Base-by-base conservation (phyloP, 441 rosid species). In the Pelargonium fulgidum region DNA sequence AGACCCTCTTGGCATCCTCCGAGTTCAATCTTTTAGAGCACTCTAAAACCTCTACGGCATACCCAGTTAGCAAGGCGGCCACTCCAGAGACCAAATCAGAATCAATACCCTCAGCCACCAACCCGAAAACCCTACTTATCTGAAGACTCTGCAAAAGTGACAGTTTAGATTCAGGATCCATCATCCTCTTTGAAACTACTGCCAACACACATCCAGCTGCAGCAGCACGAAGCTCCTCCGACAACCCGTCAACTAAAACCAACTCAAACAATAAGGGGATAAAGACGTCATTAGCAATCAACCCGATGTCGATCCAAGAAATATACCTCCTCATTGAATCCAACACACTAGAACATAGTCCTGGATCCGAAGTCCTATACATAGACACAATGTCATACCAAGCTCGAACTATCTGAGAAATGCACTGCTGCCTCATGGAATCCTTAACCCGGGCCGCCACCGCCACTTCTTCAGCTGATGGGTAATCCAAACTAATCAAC, bases 351-450 rank as follows among this genome's bases (percentile, higher is more conserved):
- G 85, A 71, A 76, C 91, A 89, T 4, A 91, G 80, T 64, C 85
- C 97, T 6, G 82, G 83, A 81, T 91, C 87, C 1, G 93, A 84
- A 77, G 77, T 85, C 81, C 75, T 82, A 76, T 83, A 87, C 84
- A 78, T 42, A 0, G 81, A 79, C 13, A 93, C 87, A 82, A 91
- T 85, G 74, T 84, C 87, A 67, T 88, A 93, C 93, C 97, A 93
- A 0, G 88, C 87, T 74, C 83, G 77, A 64, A 91, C 99, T 66
- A 91, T 91, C 84, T 87, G 96, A 68, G 86, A 78, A 20, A 91
- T 81, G 73, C 96, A 91, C 74, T 91, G 97, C 76, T 81, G 88
- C 91, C 99, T 87, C 93, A 93, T 91, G 2, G 99, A 91, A 80
- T 93, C 97, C 86, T 93, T 93, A 65, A 89, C 89, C 71, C 82